These are phyloP conservation scores for Trametes pubescens DNA, from an alignment of 1,284 basidiomycete genomes.

Conservation along the genomic window DNA sequence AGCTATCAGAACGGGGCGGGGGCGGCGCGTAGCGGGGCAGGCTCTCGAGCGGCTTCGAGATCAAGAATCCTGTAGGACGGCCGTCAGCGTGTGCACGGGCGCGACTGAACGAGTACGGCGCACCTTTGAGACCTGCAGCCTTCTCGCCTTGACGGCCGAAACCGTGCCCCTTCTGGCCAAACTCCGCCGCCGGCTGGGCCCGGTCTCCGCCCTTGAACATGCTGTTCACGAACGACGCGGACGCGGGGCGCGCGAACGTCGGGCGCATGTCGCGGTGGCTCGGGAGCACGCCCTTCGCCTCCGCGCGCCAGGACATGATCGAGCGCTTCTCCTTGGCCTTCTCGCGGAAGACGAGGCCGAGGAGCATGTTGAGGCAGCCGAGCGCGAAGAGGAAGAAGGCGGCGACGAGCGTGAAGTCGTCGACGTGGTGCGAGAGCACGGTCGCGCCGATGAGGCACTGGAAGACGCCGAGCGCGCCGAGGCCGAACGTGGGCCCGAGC, in stretches of 20 bases:
- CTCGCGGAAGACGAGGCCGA: constrained; percentile 79
- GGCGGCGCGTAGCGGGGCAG: constrained; percentile 47
- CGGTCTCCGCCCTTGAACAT: constrained; percentile 38
- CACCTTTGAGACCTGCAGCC: constrained; percentile 68
- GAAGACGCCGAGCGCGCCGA: constrained; percentile 87
- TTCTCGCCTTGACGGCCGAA: constrained; percentile 83
- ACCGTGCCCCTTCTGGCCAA: constrained; percentile 55
- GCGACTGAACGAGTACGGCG: constrained; percentile 22
- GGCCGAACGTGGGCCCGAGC: constrained; percentile 79
- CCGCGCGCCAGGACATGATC: constrained; percentile 69
- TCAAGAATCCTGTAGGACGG: constrained; percentile 43
- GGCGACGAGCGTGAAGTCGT: constrained; percentile 86
- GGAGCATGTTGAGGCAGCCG: constrained; percentile 83
- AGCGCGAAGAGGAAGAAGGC: constrained; percentile 88
- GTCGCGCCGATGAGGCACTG: constrained; percentile 86
- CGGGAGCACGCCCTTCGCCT: constrained; percentile 66
- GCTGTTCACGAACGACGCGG: constrained; percentile 46
- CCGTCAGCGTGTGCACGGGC: constrained; percentile 12
- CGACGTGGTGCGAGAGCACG: constrained; percentile 85
- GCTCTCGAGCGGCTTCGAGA: constrained; percentile 49
- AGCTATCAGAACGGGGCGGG: constrained; percentile 33
- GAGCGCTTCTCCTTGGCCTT: constrained; percentile 68
- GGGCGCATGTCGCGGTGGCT: constrained; percentile 52
- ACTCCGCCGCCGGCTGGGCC: constrained; percentile 24
- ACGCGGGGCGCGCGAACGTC: constrained; percentile 51